Conservation (phyloP, 257 asterid species). For the Petrea volubilis region DNA sequence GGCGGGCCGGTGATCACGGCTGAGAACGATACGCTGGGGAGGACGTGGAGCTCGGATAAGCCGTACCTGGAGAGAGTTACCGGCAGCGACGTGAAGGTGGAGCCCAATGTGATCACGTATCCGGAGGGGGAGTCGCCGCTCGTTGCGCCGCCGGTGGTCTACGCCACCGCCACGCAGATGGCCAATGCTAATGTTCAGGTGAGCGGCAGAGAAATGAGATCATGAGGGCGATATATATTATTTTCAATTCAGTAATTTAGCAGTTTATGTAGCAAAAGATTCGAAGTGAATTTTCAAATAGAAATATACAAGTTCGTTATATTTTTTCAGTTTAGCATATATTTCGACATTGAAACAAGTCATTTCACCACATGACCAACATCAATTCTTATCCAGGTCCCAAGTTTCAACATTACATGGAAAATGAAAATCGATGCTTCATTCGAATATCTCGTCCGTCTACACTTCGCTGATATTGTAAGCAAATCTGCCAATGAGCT, state of each 20-base stretch:
- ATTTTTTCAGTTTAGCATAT: too few species aligned
- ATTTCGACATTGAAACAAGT: neutral
- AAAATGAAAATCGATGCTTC: constrained; percentile 47
- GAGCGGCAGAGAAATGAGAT: neutral
- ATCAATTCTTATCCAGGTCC: constrained; percentile 15
- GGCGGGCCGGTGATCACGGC: constrained; percentile 39
- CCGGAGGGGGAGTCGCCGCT: constrained; percentile 61
- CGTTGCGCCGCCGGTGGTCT: constrained; percentile 60
- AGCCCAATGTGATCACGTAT: constrained; percentile 42
- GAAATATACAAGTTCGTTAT: too few species aligned
- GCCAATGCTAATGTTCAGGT: constrained; percentile 45
- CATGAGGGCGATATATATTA: neutral
- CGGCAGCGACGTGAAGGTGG: constrained; percentile 35
- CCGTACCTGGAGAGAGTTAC: constrained; percentile 39
- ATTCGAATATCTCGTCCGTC: constrained; percentile 48
- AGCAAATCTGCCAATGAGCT: constrained; percentile 59
- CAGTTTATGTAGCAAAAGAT: too few species aligned
- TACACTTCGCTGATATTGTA: constrained; percentile 62
- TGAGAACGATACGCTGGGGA: constrained; percentile 34
- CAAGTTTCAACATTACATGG: constrained; percentile 68
- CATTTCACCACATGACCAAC: neutral
- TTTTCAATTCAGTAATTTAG: too few species aligned
- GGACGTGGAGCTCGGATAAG: constrained; percentile 42
- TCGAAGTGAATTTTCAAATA: too few species aligned
- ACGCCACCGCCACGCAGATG: constrained; percentile 61